Conservation (phyloP, 2,329 filamentous ascomycete genomes). For the Exophiala mesophila region DNA sequence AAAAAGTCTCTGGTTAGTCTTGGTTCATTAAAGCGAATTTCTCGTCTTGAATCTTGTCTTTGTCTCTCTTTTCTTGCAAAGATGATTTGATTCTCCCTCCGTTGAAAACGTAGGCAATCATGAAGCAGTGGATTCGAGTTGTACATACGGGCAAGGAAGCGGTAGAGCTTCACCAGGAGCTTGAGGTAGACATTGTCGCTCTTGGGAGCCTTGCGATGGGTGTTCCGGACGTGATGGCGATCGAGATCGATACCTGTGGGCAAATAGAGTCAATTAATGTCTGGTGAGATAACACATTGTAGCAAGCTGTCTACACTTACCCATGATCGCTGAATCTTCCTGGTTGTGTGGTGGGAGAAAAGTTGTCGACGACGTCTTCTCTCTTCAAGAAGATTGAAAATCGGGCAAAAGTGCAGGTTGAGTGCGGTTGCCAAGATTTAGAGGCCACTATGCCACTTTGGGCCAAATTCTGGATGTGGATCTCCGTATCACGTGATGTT, state of each 20-base stretch:
- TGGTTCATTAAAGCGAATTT: not conserved
- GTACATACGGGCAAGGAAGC: conserved; percentile 86
- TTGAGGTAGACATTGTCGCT: conserved; percentile 97
- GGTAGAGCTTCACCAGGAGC: conserved; percentile 96
- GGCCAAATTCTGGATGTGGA: no score
- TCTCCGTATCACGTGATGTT: not conserved
- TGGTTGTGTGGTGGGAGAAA: conserved; percentile 15
- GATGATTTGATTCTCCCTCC: not conserved
- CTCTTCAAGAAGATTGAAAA: conserved; percentile 8
- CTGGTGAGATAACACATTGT: not conserved
- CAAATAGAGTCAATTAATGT: conserved; percentile 7
- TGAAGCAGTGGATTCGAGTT: conserved; percentile 7
- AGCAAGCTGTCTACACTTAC: conserved; percentile 11
- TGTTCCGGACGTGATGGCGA: conserved; percentile 59
- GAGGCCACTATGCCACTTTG: conserved; percentile 5
- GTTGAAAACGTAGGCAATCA: not conserved
- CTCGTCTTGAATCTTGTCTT: no score
- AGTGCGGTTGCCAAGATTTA: conserved; percentile 21
- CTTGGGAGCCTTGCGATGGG: conserved; percentile 91
- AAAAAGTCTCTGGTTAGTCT: conserved; percentile 12
- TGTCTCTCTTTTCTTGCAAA: conserved; percentile 11
- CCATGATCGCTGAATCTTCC: conserved; percentile 25
- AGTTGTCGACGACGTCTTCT: conserved; percentile 19
- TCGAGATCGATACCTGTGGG: conserved; percentile 52
- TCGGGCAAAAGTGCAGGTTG: conserved; percentile 11